Conservation (phyloP, 1,139 yeast genomes). For the Yarrowia galli region DNA sequence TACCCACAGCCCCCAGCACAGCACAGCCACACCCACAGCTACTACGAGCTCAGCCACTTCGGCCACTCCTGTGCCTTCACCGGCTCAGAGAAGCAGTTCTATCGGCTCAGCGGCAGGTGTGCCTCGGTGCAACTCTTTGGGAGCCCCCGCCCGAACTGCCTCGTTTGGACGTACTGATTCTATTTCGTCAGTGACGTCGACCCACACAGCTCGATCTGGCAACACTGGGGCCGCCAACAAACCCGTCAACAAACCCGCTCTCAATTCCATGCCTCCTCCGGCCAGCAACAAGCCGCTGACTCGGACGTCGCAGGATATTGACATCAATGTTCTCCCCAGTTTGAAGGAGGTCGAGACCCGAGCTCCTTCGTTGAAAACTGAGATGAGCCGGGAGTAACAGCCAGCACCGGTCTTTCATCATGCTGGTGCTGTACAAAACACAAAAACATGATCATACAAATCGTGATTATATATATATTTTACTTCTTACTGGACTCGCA, state of each 20-base stretch:
- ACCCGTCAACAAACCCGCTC: not conserved
- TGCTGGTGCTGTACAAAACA: not conserved
- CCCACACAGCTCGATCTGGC: slow-evolving; percentile 25
- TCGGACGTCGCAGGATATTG: slow-evolving; percentile 36
- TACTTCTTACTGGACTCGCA: slow-evolving; percentile 31
- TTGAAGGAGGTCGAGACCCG: slow-evolving; percentile 36
- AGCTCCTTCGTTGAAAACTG: slow-evolving; percentile 24
- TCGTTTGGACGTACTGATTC: slow-evolving; percentile 35
- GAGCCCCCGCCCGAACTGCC: slow-evolving; percentile 33
- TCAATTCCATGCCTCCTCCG: slow-evolving; percentile 34
- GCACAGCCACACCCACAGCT: slow-evolving; percentile 11
- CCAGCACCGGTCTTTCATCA: not conserved
- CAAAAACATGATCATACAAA: slow-evolving; percentile 11
- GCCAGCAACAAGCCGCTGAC: slow-evolving; percentile 37
- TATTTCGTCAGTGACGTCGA: slow-evolving; percentile 26
- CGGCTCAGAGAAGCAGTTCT: slow-evolving; percentile 29
- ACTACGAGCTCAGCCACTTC: not conserved
- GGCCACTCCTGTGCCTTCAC: slow-evolving; percentile 4
- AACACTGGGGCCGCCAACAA: slow-evolving; percentile 4
- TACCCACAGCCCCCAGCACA: slow-evolving; percentile 25
- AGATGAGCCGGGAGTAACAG: slow-evolving; percentile 23
- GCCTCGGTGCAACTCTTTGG: slow-evolving; percentile 38
- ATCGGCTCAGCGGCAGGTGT: slow-evolving; percentile 30
- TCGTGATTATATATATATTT: slow-evolving; percentile 26
- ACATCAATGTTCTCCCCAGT: slow-evolving; percentile 31